Percentiles rank a stretch among this genome's conserved stretches.
Evolutionary conservation across 257 asterid genomes (phyloP).

Genomic region (Nicotiana sylvestris): DNA sequence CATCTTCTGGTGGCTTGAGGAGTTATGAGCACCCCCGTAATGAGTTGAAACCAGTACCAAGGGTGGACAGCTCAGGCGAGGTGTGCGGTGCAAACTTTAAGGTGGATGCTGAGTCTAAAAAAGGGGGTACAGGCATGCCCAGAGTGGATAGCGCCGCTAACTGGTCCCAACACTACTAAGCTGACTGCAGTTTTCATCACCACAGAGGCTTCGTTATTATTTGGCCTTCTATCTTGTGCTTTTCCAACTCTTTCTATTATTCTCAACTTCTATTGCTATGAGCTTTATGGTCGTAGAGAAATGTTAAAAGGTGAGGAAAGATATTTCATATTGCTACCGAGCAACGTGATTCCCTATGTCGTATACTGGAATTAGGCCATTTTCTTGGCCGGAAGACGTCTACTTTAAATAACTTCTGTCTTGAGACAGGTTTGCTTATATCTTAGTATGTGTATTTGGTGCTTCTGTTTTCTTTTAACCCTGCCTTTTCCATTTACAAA

Average conservation of each 20-base stretch:
- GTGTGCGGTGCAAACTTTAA: slow-evolving; percentile 79
- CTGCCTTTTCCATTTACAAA: neutral
- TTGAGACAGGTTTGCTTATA: neutral
- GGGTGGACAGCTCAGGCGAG: slow-evolving; percentile 90
- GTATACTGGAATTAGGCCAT: neutral
- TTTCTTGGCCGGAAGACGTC: neutral
- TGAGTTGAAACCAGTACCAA: slow-evolving; percentile 86
- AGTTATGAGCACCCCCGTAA: slow-evolving; percentile 84
- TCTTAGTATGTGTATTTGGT: neutral
- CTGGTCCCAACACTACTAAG: slow-evolving; percentile 79
- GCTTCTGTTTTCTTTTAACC: neutral
- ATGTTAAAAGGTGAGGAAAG: slow-evolving; percentile 12
- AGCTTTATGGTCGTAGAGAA: slow-evolving; percentile 13
- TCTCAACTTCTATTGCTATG: neutral
- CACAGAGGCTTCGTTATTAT: slow-evolving; percentile 19
- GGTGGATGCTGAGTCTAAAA: slow-evolving; percentile 68
- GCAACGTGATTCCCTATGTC: neutral
- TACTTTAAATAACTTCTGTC: neutral
- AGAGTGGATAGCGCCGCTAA: slow-evolving; percentile 93
- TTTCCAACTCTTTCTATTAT: neutral
- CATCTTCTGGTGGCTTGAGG: slow-evolving; percentile 86
- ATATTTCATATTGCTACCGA: neutral
- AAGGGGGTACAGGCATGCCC: slow-evolving; percentile 60
- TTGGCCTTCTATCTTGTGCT: slow-evolving; percentile 25
- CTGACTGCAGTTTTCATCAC: neutral